These are phyloP conservation scores for Tritrichomonas foetus DNA, from an alignment of 208 protist species.

Conservation along the genomic window DNA sequence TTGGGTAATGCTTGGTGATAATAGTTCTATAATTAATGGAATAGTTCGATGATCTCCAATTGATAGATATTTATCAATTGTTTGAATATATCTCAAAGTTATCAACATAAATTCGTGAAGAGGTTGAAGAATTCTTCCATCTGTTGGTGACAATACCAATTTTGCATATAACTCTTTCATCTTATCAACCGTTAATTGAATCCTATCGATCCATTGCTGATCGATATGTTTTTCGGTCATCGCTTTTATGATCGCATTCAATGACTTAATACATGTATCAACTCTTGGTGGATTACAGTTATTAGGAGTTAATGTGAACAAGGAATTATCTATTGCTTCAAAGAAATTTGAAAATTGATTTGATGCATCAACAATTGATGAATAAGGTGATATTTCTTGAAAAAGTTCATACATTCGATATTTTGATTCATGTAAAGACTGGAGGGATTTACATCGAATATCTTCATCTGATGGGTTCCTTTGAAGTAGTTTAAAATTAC, in stretches of 20 bases:
- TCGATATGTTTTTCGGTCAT: neutral
- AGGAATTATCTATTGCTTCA: neutral
- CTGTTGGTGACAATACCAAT: neutral
- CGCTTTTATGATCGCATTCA: neutral
- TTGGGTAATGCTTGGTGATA: neutral
- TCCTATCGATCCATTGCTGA: neutral
- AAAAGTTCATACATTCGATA: neutral
- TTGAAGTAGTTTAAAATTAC: neutral
- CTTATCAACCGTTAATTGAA: neutral
- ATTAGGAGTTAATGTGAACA: neutral
- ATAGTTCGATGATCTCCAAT: neutral
- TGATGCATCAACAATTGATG: neutral
- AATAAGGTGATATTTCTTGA: neutral
- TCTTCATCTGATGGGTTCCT: neutral
- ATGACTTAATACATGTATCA: neutral
- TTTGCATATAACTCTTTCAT: neutral
- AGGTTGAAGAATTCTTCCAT: neutral
- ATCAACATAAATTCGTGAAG: neutral
- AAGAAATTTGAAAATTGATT: neutral
- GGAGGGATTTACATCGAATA: neutral
- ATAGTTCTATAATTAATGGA: conserved; percentile 2
- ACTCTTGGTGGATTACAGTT: neutral
- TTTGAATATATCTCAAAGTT: neutral
- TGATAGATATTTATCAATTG: neutral
- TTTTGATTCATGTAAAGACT: neutral